These are phyloP conservation scores for Chionographis japonica DNA, from an alignment of 106 monocot species.

Conservation along the genomic window DNA sequence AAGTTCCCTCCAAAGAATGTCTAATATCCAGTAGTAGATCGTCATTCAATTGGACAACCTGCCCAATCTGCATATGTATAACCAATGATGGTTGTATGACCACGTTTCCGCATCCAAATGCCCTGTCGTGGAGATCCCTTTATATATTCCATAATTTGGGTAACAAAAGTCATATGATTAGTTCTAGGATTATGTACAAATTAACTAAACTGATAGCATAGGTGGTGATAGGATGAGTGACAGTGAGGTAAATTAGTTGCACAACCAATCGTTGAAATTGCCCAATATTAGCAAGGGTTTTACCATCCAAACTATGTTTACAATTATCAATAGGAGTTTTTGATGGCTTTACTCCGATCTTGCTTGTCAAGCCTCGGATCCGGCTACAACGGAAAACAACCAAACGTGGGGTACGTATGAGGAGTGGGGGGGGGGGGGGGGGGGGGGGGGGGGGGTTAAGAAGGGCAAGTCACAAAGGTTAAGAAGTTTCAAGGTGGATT, in stretches of 20 bases:
- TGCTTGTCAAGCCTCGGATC: too few species aligned
- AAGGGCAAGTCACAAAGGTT: too few species aligned
- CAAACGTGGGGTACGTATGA: too few species aligned
- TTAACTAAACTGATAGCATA: neutral
- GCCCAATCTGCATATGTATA: neutral
- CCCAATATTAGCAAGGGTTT: neutral
- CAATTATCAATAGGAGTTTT: too few species aligned
- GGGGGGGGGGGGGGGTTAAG: too few species aligned
- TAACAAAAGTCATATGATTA: neutral
- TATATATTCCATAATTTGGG: neutral
- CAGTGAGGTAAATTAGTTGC: too few species aligned
- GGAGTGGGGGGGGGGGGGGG: too few species aligned
- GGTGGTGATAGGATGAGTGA: too few species aligned
- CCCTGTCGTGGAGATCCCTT: neutral
- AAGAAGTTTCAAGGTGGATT: too few species aligned
- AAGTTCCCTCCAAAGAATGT: neutral
- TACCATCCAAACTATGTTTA: neutral
- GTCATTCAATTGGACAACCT: neutral
- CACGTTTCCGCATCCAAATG: neutral
- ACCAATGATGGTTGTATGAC: neutral
- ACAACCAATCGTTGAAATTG: neutral
- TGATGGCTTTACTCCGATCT: too few species aligned
- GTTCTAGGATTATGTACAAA: constrained; percentile 1
- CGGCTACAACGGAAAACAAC: too few species aligned
- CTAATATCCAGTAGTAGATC: neutral